Conservation (phyloP, 768 basidiomycete genomes). For the Heimioporus sp. region DNA sequence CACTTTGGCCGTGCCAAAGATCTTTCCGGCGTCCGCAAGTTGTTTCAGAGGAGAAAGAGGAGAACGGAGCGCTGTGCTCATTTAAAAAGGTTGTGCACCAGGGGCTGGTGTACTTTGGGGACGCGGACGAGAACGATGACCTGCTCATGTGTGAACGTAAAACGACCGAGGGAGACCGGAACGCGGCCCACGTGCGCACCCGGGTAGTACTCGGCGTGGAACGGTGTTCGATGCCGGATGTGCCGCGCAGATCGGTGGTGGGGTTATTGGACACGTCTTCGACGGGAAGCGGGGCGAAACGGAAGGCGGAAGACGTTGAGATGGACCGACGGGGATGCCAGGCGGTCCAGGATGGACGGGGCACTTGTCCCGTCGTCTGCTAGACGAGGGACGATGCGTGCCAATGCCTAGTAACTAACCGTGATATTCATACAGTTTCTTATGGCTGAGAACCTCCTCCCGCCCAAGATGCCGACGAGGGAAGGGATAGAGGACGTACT, state of each 20-base stretch:
- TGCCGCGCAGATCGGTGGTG: no score
- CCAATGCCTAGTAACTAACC: slow-evolving; percentile 53
- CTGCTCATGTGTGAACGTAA: slow-evolving; percentile 69
- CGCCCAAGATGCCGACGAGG: slow-evolving; percentile 71
- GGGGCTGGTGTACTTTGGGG: slow-evolving; percentile 88
- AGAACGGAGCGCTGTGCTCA: slow-evolving; percentile 68
- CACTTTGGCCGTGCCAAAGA: slow-evolving; percentile 98
- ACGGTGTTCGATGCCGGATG: slow-evolving; percentile 50
- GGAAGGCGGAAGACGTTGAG: slow-evolving; percentile 50
- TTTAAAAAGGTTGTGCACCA: slow-evolving; percentile 90
- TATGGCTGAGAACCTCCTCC: slow-evolving; percentile 63
- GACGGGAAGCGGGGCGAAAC: slow-evolving; percentile 39
- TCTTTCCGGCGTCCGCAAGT: slow-evolving; percentile 89
- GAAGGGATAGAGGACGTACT: slow-evolving; percentile 79
- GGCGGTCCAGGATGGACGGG: slow-evolving; percentile 10
- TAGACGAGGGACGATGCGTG: slow-evolving; percentile 18
- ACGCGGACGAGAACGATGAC: slow-evolving; percentile 74
- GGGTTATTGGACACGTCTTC: slow-evolving; percentile 16
- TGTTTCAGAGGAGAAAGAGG: slow-evolving; percentile 94
- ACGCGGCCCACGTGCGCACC: slow-evolving; percentile 55
- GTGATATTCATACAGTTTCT: slow-evolving; percentile 74
- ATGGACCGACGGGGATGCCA: slow-evolving; percentile 32
- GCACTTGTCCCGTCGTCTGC: not conserved
- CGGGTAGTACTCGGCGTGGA: slow-evolving; percentile 51
- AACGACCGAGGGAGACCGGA: slow-evolving; percentile 75